phyloP scores from a whole-genome alignment of 345 rosid species.

The Zanthoxylum bungeanum region DNA sequence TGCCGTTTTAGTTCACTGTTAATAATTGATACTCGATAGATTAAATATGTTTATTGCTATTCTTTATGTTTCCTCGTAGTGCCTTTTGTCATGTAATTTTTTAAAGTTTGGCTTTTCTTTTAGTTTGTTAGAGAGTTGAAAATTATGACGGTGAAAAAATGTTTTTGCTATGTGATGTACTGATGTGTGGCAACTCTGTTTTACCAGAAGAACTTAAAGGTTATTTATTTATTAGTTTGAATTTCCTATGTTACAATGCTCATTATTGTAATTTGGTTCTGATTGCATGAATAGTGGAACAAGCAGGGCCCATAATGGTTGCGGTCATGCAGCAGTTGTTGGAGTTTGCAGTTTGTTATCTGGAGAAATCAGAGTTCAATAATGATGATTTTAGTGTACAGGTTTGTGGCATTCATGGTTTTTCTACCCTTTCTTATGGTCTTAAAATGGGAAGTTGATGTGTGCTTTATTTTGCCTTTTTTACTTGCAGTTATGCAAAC shows the following conservation, averaged over 20 bases:
- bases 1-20: neutral
- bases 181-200: neutral
- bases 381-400: slow-evolving; percentile 51
- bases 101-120: neutral
- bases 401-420: slow-evolving; percentile 42
- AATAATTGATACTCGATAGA: neutral
- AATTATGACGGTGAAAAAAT: neutral
- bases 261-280: slow-evolving; percentile 8
- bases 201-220: neutral
- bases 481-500: neutral
- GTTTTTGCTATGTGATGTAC: neutral
- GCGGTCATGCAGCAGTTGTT: slow-evolving; percentile 61
- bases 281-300: slow-evolving; percentile 51
- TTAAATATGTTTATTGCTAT: neutral
- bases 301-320: slow-evolving; percentile 62
- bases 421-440: neutral
- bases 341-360: slow-evolving; percentile 73
- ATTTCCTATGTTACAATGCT: neutral
- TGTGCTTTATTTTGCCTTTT: neutral
- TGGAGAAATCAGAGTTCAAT: slow-evolving; percentile 60
- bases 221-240: neutral
- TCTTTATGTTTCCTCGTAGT: neutral
- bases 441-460: slow-evolving; percentile 7
- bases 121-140: neutral
- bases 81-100: neutral